These are phyloP conservation scores for Nematocida major DNA, from an alignment of 371 early-diverging fungal species.

Conservation along the genomic window DNA sequence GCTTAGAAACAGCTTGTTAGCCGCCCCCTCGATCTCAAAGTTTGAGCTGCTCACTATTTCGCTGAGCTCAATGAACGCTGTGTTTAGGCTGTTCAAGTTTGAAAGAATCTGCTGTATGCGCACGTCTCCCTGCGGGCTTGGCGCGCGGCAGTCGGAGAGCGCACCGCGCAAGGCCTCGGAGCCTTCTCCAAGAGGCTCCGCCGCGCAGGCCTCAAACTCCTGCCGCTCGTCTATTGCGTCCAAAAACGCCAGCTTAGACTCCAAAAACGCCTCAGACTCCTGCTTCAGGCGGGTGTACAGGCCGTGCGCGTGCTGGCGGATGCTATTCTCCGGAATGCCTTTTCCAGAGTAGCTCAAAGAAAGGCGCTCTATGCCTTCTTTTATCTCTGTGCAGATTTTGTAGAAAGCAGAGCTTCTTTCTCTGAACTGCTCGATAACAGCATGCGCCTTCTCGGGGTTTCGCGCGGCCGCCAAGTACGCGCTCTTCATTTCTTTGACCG, in stretches of 20 bases:
- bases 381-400: not conserved
- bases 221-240: not conserved
- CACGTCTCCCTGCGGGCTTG: not conserved
- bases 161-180: not conserved
- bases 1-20: not conserved
- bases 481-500: not conserved
- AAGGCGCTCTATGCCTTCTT: not conserved
- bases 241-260: not conserved
- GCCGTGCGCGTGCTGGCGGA: not conserved
- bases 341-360: not conserved
- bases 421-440: not conserved
- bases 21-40: not conserved
- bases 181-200: not conserved
- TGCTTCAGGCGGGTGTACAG: not conserved
- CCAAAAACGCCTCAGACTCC: not conserved
- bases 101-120: not conserved
- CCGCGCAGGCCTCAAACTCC: not conserved
- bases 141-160: not conserved
- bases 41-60: not conserved
- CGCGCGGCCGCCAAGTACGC: not conserved
- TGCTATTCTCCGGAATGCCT: not conserved
- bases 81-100: not conserved
- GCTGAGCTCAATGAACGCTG: constrained; percentile 11
- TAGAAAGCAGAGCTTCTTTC: not conserved
- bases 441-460: not conserved